Evolutionary conservation across 1,284 basidiomycete species (phyloP).

Genomic region (Austropuccinia psidii): DNA sequence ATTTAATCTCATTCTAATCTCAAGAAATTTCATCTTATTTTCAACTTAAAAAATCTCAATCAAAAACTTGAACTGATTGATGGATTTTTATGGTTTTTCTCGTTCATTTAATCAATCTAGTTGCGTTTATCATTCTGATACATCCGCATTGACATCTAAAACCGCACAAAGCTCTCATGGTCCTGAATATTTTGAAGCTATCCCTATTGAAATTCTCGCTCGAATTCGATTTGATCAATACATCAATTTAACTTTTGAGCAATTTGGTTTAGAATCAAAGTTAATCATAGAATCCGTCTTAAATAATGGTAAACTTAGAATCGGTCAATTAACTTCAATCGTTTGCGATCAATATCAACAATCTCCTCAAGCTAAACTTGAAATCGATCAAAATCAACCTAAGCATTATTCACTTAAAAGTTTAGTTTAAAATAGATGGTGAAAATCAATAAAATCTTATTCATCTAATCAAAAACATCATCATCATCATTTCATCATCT

Average conservation of each 20-base stretch:
- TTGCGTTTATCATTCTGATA: slow-evolving; percentile 33
- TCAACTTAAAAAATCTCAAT: too few relatives aligned
- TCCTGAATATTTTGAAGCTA: slow-evolving; percentile 17
- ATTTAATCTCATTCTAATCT: too few relatives aligned
- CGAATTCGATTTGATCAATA: slow-evolving; percentile 22
- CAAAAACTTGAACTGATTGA: not conserved
- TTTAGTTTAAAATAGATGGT: not conserved
- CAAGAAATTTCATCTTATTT: too few relatives aligned
- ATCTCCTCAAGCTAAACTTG: not conserved
- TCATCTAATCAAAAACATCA: too few relatives aligned
- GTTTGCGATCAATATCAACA: slow-evolving; percentile 16
- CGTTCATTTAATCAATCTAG: not conserved
- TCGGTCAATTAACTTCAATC: slow-evolving; percentile 13
- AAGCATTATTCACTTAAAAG: not conserved
- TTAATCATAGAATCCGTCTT: slow-evolving; percentile 11
- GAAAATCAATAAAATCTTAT: not conserved
- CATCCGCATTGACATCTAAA: not conserved
- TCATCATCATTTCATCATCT: not conserved
- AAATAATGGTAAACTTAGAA: slow-evolving; percentile 17
- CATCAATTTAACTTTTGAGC: slow-evolving; percentile 5
- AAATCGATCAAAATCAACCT: slow-evolving; percentile 1
- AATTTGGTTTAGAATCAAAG: slow-evolving; percentile 25
- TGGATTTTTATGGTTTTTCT: not conserved
- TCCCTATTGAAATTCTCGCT: slow-evolving; percentile 9
- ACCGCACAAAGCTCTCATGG: not conserved